Conservation (phyloP, 2,329 filamentous ascomycete genomes). For the Penicillium sp. region DNA sequence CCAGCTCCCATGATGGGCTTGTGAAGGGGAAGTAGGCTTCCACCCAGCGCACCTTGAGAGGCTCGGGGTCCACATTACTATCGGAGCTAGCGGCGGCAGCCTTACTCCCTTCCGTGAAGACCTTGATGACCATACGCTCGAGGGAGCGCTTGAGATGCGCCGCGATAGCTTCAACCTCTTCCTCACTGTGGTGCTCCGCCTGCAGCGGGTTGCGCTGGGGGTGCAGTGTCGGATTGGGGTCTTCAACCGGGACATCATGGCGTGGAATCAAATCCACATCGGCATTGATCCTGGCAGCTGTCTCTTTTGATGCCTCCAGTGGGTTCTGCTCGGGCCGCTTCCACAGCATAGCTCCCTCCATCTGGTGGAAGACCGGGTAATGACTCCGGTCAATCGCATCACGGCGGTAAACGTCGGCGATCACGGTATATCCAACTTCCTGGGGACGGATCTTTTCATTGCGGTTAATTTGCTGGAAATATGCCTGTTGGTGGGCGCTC, state of each 20-base stretch:
- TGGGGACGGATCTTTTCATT: slow-evolving; percentile 38
- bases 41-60: slow-evolving; percentile 86
- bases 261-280: slow-evolving; percentile 72
- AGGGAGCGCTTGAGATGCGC: slow-evolving; percentile 86
- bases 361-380: slow-evolving; percentile 97
- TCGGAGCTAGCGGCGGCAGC: slow-evolving; percentile 58
- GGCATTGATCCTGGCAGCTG: slow-evolving; percentile 63
- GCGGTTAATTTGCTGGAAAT: slow-evolving; percentile 65
- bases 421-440: slow-evolving; percentile 78
- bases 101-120: slow-evolving; percentile 76
- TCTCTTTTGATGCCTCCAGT: slow-evolving; percentile 40
- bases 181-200: slow-evolving; percentile 65
- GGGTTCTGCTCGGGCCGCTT: slow-evolving; percentile 56
- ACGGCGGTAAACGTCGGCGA: slow-evolving; percentile 90
- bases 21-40: slow-evolving; percentile 99
- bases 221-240: slow-evolving; percentile 78
- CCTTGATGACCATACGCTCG: slow-evolving; percentile 84
- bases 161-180: slow-evolving; percentile 79
- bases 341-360: slow-evolving; percentile 94
- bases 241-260: slow-evolving; percentile 76
- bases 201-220: slow-evolving; percentile 82
- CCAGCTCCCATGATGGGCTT: slow-evolving; percentile 91
- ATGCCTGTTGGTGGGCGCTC: slow-evolving; percentile 87
- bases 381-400: slow-evolving; percentile 95
- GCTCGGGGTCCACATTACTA: slow-evolving; percentile 62